Evolutionary conservation across 2,329 filamentous ascomycete species (phyloP).

Genomic region (Colletotrichum lindemuthianum): DNA sequence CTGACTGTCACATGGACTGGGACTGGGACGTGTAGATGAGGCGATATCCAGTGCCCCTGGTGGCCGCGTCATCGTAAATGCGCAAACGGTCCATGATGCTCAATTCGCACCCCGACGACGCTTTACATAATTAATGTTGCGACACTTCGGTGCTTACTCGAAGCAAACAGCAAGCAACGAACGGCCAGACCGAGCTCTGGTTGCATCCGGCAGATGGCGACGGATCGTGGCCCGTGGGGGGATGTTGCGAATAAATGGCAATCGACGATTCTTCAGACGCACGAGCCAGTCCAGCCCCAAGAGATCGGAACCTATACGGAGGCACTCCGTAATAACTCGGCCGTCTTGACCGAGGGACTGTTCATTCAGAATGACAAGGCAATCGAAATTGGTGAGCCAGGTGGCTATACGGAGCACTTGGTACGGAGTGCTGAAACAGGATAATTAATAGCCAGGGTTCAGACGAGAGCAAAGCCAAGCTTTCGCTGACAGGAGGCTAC

Average conservation of each 20-base stretch:
- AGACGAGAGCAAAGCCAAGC: constrained; percentile 30
- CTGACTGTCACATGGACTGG: constrained; percentile 1
- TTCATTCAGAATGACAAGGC: not conserved
- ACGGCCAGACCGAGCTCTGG: not conserved
- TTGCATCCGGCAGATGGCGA: not conserved
- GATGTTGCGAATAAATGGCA: not conserved
- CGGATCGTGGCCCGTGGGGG: constrained; percentile 4
- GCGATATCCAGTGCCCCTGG: constrained; percentile 5
- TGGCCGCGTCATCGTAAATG: constrained; percentile 26
- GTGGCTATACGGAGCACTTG: too few relatives aligned
- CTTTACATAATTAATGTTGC: constrained; percentile 13
- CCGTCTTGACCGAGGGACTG: not conserved
- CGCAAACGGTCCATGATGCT: not conserved
- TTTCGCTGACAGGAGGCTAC: constrained; percentile 35
- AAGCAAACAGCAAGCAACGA: too few relatives aligned
- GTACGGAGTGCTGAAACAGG: too few relatives aligned
- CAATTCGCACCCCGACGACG: too few relatives aligned
- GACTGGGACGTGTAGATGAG: not conserved
- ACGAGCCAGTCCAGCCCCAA: not conserved
- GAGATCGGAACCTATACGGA: not conserved
- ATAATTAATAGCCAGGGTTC: not conserved
- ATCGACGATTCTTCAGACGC: constrained; percentile 4
- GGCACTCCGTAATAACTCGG: not conserved
- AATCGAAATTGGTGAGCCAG: constrained; percentile 8
- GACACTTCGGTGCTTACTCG: not conserved